Evolutionary conservation across 331 rosid species (phyloP), one percentile per base, ranked within the genome.

Genomic region (Quercus phellos): DNA sequence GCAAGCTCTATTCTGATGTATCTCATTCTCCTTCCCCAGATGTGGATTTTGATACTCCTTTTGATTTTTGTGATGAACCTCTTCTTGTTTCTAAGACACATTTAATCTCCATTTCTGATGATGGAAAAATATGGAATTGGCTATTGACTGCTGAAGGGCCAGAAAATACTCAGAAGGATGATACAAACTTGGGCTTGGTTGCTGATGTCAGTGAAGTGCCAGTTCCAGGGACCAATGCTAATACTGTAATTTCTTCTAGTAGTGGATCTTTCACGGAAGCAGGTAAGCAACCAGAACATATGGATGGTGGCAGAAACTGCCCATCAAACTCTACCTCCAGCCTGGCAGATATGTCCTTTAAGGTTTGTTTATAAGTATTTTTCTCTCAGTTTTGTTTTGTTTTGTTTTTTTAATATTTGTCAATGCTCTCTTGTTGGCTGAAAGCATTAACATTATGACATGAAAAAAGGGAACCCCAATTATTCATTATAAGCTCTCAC

Each of bases 71-170:
- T 75, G 90, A 89, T 38, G 91, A 89, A 55, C 82, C 88, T 12
- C 76, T 55, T 78, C 73, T 74, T 61, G 81, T 90, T 87, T 89
- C 97, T 75, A 89, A 90, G 83, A 89, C 90, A 21, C 92, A 82
- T 80, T 84, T 91, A 90, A 82, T 95, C 81, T 95, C 98, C 80
- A 86, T 93, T 80, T 93, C 97, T 61, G 98, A 93, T 78, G 99
- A 95, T 84, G 99, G 98, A 42, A 95, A 93, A 85, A 74, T 95
- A 79, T 95, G 98, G 99, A 86, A 85, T 87, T 95, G 99, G 99
- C 90, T 93, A 69, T 80, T 90, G 87, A 91, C 96, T 77, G 85
- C 88, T 66, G 93, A 95, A 86, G 92, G 90, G 66, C 68, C 53
- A 55, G 90, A 83, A 76, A 89, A 90, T 77, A 38, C 76, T 67